phyloP scores from a whole-genome alignment of 2,329 filamentous ascomycete genomes.

The Zasmidium cellare region DNA sequence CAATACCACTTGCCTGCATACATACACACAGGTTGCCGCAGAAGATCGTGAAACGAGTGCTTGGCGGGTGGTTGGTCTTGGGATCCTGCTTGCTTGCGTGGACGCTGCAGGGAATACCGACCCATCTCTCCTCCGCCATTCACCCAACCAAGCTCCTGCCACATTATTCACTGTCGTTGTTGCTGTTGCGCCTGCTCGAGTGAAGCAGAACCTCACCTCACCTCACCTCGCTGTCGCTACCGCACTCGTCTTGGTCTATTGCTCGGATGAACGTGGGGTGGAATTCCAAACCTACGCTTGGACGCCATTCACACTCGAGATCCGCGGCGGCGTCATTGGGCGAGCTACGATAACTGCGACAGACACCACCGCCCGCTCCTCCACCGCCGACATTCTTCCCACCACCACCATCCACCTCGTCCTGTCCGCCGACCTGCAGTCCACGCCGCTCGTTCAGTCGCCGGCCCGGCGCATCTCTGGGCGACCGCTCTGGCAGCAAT shows the following conservation, averaged over 20 bases:
- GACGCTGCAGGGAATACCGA: neutral
- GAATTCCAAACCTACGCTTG: neutral
- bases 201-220: too few relatives aligned
- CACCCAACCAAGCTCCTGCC: neutral
- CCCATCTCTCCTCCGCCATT: neutral
- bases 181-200: too few relatives aligned
- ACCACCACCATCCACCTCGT: neutral
- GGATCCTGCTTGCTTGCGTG: neutral
- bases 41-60: neutral
- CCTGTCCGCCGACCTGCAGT: neutral
- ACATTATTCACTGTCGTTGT: neutral
- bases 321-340: neutral
- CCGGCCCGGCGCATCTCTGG: too few relatives aligned
- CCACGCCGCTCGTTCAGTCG: neutral
- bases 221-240: neutral
- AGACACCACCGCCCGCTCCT: neutral
- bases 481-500: slow-evolving; percentile 8
- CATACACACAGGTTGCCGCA: neutral
- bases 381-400: neutral
- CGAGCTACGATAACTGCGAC: neutral
- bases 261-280: too few relatives aligned
- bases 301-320: neutral
- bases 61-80: too few relatives aligned
- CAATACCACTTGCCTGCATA: too few relatives aligned
- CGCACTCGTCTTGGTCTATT: neutral